Evolutionary conservation across 768 basidiomycete species (phyloP).

Genomic region (Russula sp.): DNA sequence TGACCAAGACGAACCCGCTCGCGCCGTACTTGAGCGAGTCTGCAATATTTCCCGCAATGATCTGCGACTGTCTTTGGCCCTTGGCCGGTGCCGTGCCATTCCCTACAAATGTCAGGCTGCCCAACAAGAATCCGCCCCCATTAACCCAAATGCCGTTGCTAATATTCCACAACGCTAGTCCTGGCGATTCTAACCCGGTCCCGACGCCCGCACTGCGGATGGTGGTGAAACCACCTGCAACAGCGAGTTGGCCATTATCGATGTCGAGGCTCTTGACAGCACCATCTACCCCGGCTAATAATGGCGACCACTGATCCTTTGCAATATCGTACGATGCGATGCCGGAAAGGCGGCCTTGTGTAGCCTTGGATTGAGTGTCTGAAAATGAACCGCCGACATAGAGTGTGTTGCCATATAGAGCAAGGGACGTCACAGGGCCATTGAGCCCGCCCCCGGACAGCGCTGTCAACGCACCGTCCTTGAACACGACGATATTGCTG

Average conservation of each 20-base stretch:
- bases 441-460: constrained; percentile 69
- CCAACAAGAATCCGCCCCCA: constrained; percentile 66
- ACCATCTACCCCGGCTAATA: constrained; percentile 75
- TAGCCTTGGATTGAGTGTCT: constrained; percentile 53
- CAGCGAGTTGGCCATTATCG: constrained; percentile 46
- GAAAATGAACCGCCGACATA: constrained; percentile 88
- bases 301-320: constrained; percentile 57
- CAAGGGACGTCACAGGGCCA: constrained; percentile 65
- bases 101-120: constrained; percentile 61
- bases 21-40: constrained; percentile 62
- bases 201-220: constrained; percentile 34
- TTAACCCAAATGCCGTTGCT: constrained; percentile 58
- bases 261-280: constrained; percentile 56
- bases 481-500: constrained; percentile 69
- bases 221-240: constrained; percentile 72
- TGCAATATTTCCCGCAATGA: constrained; percentile 62
- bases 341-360: constrained; percentile 46
- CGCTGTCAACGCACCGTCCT: constrained; percentile 46
- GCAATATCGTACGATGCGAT: constrained; percentile 69
- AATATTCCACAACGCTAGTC: constrained; percentile 75
- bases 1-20: constrained; percentile 71
- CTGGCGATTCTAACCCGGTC: constrained; percentile 40
- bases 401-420: constrained; percentile 55
- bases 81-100: constrained; percentile 52
- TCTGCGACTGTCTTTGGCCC: constrained; percentile 41